These are phyloP conservation scores for Mollisia scopiformis DNA, from an alignment of 2,329 filamentous ascomycete species.

Conservation along the genomic window DNA sequence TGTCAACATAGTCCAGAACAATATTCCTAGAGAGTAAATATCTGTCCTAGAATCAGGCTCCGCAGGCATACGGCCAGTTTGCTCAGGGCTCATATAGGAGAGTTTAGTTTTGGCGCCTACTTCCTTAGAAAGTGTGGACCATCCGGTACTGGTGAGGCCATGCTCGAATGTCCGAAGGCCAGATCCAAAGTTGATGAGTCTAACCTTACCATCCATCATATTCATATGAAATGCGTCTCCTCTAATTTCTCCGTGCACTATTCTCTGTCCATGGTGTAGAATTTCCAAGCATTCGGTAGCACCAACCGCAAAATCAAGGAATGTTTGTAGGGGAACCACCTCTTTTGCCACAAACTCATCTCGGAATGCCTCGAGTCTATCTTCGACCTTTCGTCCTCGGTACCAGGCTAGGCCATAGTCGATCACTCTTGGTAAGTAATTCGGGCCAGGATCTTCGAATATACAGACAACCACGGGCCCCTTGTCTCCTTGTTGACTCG, in stretches of 20 bases:
- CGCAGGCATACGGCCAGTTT: constrained; percentile 89
- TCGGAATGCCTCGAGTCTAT: constrained; percentile 40
- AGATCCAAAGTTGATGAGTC: constrained; percentile 83
- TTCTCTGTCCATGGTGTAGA: constrained; percentile 84
- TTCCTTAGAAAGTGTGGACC: constrained; percentile 82
- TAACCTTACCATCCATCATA: constrained; percentile 69
- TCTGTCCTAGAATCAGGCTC: constrained; percentile 92
- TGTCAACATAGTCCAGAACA: constrained; percentile 86
- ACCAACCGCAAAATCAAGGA: constrained; percentile 90
- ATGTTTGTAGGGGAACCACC: constrained; percentile 72
- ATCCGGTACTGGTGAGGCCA: constrained; percentile 82
- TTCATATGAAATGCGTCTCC: constrained; percentile 92
- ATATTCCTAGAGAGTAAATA: constrained; percentile 87
- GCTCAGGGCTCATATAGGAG: constrained; percentile 90
- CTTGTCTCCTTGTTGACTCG: constrained; percentile 69
- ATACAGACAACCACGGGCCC: constrained; percentile 77
- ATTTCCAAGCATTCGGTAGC: constrained; percentile 85
- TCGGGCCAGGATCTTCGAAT: constrained; percentile 76
- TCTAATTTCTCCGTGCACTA: constrained; percentile 88
- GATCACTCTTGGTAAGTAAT: constrained; percentile 71
- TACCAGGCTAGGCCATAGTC: constrained; percentile 80
- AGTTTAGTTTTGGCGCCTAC: constrained; percentile 87
- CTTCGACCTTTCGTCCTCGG: constrained; percentile 54
- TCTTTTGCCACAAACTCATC: constrained; percentile 50
- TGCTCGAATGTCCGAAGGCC: constrained; percentile 89